Conservation (phyloP, 1,284 basidiomycete species). For the Hemileia vastatrix region DNA sequence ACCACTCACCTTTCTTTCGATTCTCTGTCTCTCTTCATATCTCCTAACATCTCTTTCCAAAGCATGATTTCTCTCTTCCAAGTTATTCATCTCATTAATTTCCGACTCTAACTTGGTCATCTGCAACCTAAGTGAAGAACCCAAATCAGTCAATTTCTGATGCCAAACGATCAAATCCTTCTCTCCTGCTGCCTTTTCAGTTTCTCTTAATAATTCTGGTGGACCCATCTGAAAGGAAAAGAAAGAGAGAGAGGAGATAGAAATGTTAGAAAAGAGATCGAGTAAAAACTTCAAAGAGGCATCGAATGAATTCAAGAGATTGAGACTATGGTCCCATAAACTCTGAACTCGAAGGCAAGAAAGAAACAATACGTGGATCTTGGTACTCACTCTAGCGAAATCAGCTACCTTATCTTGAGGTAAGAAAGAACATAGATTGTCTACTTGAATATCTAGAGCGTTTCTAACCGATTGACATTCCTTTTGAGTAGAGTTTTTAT, state of each 20-base stretch:
- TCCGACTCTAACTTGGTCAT: conserved; percentile 26
- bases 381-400: no score
- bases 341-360: no score
- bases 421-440: conserved; percentile 89
- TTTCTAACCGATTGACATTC: conserved; percentile 62
- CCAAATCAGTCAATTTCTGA: conserved; percentile 57
- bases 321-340: no score
- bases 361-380: no score
- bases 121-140: conserved; percentile 32
- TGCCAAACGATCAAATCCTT: conserved; percentile 70
- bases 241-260: no score
- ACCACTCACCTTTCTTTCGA: conserved; percentile 56
- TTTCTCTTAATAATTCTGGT: conserved; percentile 70
- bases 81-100: conserved; percentile 31
- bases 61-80: conserved; percentile 47
- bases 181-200: conserved; percentile 88
- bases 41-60: conserved; percentile 68
- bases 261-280: no score
- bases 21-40: conserved; percentile 59
- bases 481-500: conserved; percentile 54
- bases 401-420: conserved; percentile 94
- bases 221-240: conserved; percentile 82
- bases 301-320: no score
- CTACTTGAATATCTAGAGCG: conserved; percentile 74
- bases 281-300: no score